Evolutionary conservation across 768 basidiomycete genomes (phyloP).

Genomic region (Phlebiopsis flavidoalba): DNA sequence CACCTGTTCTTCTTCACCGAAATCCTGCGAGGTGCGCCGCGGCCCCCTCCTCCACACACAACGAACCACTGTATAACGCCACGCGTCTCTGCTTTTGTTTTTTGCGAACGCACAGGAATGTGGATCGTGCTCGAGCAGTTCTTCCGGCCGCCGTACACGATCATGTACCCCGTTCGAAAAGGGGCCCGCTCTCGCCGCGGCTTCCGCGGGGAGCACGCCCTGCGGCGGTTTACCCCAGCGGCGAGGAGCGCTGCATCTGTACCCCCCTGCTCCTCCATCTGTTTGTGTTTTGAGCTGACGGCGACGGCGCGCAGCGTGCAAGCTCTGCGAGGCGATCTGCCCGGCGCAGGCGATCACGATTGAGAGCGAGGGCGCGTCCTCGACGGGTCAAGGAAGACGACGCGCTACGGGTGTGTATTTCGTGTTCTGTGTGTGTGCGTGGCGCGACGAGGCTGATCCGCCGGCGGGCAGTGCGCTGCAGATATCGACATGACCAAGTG

Average conservation of each 20-base stretch:
- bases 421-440: not conserved
- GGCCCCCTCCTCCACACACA: not conserved
- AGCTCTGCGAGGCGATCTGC: constrained; percentile 98
- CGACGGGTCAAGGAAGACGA: constrained; percentile 95
- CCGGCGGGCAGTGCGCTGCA: constrained; percentile 24
- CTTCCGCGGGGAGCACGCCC: constrained; percentile 97
- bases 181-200: constrained; percentile 94
- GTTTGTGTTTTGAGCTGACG: not conserved
- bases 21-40: constrained; percentile 79
- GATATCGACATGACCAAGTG: constrained; percentile 99
- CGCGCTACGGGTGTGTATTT: constrained; percentile 80
- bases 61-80: not conserved
- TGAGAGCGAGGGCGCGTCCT: constrained; percentile 92
- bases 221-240: constrained; percentile 94
- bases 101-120: constrained; percentile 65
- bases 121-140: constrained; percentile 93
- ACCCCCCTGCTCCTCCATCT: constrained; percentile 29
- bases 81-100: not conserved
- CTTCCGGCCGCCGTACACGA: constrained; percentile 95
- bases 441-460: constrained; percentile 7
- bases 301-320: constrained; percentile 67
- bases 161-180: constrained; percentile 99
- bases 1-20: constrained; percentile 99
- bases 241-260: constrained; percentile 99
- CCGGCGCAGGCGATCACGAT: constrained; percentile 99